A percentile compares a stretch with the other conserved stretches of the same genome.
phyloP scores from a whole-genome alignment of 768 basidiomycete genomes.

The Candolleomyces aberdarensis region DNA sequence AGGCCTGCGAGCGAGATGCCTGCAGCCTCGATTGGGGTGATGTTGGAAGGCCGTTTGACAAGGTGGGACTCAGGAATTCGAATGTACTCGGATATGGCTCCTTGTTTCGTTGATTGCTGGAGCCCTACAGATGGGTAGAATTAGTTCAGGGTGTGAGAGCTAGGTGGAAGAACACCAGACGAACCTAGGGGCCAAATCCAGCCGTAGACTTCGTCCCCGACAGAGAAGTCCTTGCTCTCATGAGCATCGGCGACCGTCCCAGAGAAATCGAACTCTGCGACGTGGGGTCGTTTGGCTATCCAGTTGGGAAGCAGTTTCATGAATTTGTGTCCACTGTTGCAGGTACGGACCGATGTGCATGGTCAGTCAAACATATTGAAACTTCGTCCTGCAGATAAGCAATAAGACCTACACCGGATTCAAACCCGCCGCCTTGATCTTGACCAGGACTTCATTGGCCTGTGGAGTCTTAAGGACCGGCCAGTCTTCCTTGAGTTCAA shows the following conservation, averaged over 20 bases:
- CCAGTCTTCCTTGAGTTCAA: constrained; percentile 32
- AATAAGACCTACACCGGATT: constrained; percentile 30
- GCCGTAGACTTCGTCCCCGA: constrained; percentile 67
- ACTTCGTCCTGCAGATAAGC: neutral
- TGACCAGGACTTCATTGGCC: constrained; percentile 31
- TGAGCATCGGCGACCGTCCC: constrained; percentile 60
- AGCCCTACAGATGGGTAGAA: constrained; percentile 15
- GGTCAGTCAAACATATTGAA: neutral
- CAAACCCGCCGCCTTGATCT: constrained; percentile 46
- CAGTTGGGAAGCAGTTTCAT: constrained; percentile 50
- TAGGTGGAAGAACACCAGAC: neutral
- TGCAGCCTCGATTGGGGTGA: constrained; percentile 57
- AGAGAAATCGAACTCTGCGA: constrained; percentile 60
- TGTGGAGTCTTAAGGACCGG: constrained; percentile 32
- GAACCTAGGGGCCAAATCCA: constrained; percentile 33
- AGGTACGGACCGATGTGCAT: neutral
- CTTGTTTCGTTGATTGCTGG: constrained; percentile 40
- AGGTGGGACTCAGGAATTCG: constrained; percentile 40
- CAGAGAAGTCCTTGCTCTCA: constrained; percentile 41
- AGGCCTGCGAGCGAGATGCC: constrained; percentile 55
- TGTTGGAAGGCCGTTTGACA: constrained; percentile 41
- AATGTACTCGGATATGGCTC: constrained; percentile 58
- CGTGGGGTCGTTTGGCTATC: constrained; percentile 44
- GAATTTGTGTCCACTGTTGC: constrained; percentile 54
- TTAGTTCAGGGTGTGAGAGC: too few species aligned